A percentile compares a stretch with the other conserved stretches of the same genome.
These are phyloP conservation scores for Corynascus novoguineensis DNA, from an alignment of 495 filamentous ascomycete species.

Conservation along the genomic window DNA sequence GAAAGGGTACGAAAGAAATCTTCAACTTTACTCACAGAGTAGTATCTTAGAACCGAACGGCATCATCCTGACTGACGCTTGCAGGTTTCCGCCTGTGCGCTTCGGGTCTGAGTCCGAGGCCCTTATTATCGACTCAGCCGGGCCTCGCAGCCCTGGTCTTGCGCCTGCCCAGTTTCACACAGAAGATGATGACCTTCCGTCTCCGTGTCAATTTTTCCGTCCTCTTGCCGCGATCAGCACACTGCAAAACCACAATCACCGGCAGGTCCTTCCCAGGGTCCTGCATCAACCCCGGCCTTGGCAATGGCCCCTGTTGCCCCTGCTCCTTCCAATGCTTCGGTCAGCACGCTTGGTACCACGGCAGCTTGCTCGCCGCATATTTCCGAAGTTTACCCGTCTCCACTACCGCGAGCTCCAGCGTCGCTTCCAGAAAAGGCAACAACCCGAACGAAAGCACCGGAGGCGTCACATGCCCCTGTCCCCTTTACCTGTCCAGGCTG, in stretches of 20 bases:
- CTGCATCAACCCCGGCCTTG: conserved; percentile 5
- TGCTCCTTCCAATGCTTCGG: conserved; percentile 3
- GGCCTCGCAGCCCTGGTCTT: neutral
- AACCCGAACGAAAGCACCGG: neutral
- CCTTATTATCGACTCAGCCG: too few relatives aligned
- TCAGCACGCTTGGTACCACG: conserved; percentile 3
- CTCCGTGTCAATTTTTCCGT: neutral
- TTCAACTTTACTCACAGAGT: too few relatives aligned
- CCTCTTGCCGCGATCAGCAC: neutral
- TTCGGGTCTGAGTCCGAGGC: too few relatives aligned
- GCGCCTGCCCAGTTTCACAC: neutral
- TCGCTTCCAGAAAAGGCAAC: conserved; percentile 10
- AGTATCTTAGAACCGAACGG: too few relatives aligned
- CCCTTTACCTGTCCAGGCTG: neutral
- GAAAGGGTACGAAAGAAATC: too few relatives aligned
- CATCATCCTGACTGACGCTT: too few relatives aligned
- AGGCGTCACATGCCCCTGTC: conserved; percentile 3
- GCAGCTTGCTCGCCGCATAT: conserved; percentile 1
- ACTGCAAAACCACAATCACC: too few relatives aligned
- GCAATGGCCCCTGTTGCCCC: neutral
- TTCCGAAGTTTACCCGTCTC: conserved; percentile 15
- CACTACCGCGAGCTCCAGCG: too few relatives aligned
- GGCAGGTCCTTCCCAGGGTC: conserved; percentile 10
- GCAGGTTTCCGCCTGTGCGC: too few relatives aligned
- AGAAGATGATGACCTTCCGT: neutral